Percentiles rank a stretch among this genome's conserved stretches.
phyloP scores from a whole-genome alignment of 441 rosid genomes.

The Kokia cookei region DNA sequence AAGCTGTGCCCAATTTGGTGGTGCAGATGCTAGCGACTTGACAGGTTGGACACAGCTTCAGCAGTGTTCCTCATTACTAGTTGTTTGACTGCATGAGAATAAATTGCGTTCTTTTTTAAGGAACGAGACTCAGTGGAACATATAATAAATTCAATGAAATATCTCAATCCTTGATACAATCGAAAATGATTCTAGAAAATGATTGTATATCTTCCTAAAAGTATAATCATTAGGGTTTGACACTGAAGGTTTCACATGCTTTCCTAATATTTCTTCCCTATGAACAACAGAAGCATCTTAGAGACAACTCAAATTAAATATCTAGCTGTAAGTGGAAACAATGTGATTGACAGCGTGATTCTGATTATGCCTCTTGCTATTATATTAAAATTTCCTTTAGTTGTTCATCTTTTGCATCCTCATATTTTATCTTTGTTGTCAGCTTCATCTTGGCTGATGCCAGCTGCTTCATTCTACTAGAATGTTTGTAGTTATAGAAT shows the following conservation, averaged over 20 bases:
- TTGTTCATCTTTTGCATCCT: not conserved
- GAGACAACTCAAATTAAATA: not conserved
- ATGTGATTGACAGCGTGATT: not conserved
- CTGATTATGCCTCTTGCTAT: not conserved
- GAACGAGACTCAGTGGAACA: not conserved
- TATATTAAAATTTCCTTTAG: not conserved
- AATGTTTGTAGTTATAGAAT: not conserved
- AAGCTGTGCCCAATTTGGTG: constrained; percentile 86
- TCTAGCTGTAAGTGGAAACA: not conserved
- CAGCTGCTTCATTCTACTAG: not conserved
- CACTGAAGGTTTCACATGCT: not conserved
- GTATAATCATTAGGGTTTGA: not conserved
- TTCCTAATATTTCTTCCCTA: not conserved
- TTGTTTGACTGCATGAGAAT: not conserved
- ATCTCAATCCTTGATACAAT: not conserved
- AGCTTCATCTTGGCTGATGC: not conserved
- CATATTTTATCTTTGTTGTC: not conserved
- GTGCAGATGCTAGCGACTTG: constrained; percentile 81
- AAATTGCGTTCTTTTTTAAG: not conserved
- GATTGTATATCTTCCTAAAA: not conserved
- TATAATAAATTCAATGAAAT: not conserved
- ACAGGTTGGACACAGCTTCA: constrained; percentile 50
- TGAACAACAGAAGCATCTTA: not conserved
- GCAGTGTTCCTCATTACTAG: not conserved
- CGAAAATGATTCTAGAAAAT: not conserved